Base-by-base conservation (phyloP, 2,329 filamentous ascomycete genomes). In the Scytalidium sp. region DNA sequence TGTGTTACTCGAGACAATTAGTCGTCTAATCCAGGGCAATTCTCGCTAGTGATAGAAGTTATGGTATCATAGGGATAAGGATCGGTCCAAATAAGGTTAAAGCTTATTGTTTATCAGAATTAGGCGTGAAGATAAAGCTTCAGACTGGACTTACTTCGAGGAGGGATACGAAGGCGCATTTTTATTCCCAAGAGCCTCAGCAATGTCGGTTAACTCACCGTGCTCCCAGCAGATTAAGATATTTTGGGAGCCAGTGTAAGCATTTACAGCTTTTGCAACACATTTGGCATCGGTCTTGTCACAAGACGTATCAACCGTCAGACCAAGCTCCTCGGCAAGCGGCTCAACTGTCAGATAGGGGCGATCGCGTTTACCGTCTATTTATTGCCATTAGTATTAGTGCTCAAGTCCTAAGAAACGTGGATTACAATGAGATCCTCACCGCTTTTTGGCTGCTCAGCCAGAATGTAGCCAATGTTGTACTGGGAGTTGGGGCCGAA, bases 201-300 rank as follows among this genome's bases (percentile, higher is more conserved):
- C 75, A 56, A 85, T 78, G 52, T 79, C 70, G 27, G 69, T 73
- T 43, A 84, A 62, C 17, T 68, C 66, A 46, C 73, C 68, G 60
- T 85, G 81, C 57, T 84, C 75, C 81, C 81, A 84, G 67, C 80
- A 75, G 23, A 85, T 78, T 41, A 85, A 63, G 43, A 85, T 77
- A 55, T 85, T 85, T 2, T 78, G 79, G 0, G 61, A 50, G 0
- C 77, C 76, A 0, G 58, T 49, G 52, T 80, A 82, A 5, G 56
- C 55, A 1, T 76, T 57, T 1, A 84, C 73, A 0, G 69, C 69
- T 4, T 79, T 63, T 19, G 69, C 68, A 17, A 84, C 81, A 51
- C 81, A 84, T 5, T 73, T 64, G 5, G 69, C 55, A 53, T 85
- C 78, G 51, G 81, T 76, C 13, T 80, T 74, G 49, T 77, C 73